Conservation (phyloP, 73 alveolate genomes). For the Halteria grandinella region DNA sequence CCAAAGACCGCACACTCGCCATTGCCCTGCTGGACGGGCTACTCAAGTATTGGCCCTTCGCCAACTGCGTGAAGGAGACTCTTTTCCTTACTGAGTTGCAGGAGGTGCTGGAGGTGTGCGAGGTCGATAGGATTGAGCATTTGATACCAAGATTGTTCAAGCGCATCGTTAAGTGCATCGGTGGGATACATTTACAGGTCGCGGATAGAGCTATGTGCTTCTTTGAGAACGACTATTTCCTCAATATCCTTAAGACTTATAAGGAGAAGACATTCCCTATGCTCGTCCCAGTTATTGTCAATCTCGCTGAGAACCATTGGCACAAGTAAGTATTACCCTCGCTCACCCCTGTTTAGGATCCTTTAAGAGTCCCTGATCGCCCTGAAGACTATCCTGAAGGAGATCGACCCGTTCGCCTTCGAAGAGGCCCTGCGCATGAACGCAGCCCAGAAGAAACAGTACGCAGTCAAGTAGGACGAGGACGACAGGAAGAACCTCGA, state of each 20-base stretch:
- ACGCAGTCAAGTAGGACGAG: slow-evolving; percentile 66
- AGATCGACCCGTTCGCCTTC: slow-evolving; percentile 84
- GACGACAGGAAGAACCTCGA: slow-evolving; percentile 80
- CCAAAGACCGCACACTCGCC: slow-evolving; percentile 77
- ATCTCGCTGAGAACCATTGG: slow-evolving; percentile 90
- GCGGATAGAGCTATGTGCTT: slow-evolving; percentile 87
- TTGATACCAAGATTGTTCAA: slow-evolving; percentile 65
- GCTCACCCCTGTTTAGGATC: slow-evolving; percentile 10
- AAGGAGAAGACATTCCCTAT: slow-evolving; percentile 84
- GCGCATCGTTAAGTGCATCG: slow-evolving; percentile 78
- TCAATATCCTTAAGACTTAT: slow-evolving; percentile 77
- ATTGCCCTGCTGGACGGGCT: slow-evolving; percentile 84
- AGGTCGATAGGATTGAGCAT: slow-evolving; percentile 66
- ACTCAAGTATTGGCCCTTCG: slow-evolving; percentile 95
- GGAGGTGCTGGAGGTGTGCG: slow-evolving; percentile 79
- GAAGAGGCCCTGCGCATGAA: slow-evolving; percentile 77
- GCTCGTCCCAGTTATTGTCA: slow-evolving; percentile 81
- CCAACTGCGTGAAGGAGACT: slow-evolving; percentile 93
- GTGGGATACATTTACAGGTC: slow-evolving; percentile 83
- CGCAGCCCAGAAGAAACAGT: slow-evolving; percentile 61
- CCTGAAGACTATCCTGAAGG: slow-evolving; percentile 79
- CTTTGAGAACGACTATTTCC: slow-evolving; percentile 82
- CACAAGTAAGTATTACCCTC: slow-evolving; percentile 62
- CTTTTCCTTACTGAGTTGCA: slow-evolving; percentile 76
- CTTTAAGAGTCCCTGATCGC: slow-evolving; percentile 79